Evolutionary conservation across 2,329 filamentous ascomycete species (phyloP).

Genomic region (Cryphonectria naterciae): DNA sequence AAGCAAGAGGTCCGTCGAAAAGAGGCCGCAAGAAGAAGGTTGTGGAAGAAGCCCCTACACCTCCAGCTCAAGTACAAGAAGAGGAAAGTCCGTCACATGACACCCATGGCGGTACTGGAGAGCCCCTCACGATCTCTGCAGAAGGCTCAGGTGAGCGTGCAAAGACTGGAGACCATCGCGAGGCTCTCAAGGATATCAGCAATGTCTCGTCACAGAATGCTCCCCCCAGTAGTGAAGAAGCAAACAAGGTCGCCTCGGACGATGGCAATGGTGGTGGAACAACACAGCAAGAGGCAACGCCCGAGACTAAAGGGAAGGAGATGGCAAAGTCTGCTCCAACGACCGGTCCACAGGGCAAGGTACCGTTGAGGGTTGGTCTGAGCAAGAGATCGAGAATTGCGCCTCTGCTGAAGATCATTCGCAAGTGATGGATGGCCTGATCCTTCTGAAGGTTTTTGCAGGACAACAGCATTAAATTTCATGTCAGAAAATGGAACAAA

Average conservation of each 20-base stretch:
- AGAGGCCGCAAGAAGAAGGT: conserved; percentile 26
- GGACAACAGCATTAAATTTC: not conserved
- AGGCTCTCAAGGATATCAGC: conserved; percentile 26
- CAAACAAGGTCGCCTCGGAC: not conserved
- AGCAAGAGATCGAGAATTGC: conserved; percentile 56
- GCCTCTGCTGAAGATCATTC: conserved; percentile 54
- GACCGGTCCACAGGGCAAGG: conserved; percentile 39
- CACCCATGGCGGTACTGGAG: not conserved
- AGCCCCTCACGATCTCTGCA: not conserved
- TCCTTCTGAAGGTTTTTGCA: not conserved
- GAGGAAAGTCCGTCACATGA: not conserved
- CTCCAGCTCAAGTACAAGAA: not conserved
- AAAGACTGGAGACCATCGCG: conserved; percentile 7
- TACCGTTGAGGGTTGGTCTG: conserved; percentile 54
- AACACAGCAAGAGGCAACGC: conserved; percentile 26
- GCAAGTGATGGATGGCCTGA: conserved; percentile 38
- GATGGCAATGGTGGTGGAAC: not conserved
- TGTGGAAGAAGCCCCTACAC: conserved; percentile 1
- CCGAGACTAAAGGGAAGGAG: conserved; percentile 26
- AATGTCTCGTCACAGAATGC: conserved; percentile 9
- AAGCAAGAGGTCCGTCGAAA: conserved; percentile 13
- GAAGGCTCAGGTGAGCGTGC: not conserved
- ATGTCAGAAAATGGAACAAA: not conserved
- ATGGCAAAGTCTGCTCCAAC: conserved; percentile 17
- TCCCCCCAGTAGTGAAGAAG: not conserved